A percentile compares a stretch with the other conserved stretches of the same genome.
Evolutionary conservation across 176 grass and related monocot genomes (phyloP).

Genomic region (Urochloa ruziziensis): DNA sequence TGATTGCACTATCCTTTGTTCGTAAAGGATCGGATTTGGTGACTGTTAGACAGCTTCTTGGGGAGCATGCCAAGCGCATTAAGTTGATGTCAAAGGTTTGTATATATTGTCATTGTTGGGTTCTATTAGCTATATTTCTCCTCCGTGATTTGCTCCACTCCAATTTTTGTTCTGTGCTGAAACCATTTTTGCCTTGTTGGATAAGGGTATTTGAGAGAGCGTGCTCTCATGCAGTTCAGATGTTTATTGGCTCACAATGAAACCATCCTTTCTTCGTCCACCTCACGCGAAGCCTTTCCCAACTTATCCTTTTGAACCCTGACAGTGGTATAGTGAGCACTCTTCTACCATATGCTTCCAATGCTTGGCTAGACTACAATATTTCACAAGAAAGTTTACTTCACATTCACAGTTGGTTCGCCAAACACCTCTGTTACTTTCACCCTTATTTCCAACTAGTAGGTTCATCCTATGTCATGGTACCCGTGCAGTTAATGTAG

Average conservation of each 20-base stretch:
- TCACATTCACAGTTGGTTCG: neutral
- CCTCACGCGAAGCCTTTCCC: neutral
- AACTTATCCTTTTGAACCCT: neutral
- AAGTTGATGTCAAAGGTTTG: constrained; percentile 97
- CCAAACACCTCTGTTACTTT: neutral
- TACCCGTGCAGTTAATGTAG: too few relatives aligned
- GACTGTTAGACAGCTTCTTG: constrained; percentile 68
- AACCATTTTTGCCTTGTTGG: neutral
- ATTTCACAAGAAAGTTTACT: neutral
- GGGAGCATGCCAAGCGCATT: constrained; percentile 68
- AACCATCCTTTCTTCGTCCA: neutral
- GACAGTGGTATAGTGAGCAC: neutral
- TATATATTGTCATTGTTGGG: neutral
- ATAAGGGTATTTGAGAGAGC: neutral
- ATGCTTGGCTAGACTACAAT: neutral
- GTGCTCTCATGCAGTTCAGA: neutral
- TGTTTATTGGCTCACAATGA: neutral
- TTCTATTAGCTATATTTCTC: neutral
- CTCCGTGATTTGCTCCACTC: neutral
- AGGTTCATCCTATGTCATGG: neutral
- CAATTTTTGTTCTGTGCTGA: neutral
- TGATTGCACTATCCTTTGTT: constrained; percentile 89
- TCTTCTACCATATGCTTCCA: neutral
- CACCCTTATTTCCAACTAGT: neutral
- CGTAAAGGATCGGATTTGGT: constrained; percentile 96